phyloP scores from a whole-genome alignment of 169 alveolate species.

The Babesia ovis region DNA sequence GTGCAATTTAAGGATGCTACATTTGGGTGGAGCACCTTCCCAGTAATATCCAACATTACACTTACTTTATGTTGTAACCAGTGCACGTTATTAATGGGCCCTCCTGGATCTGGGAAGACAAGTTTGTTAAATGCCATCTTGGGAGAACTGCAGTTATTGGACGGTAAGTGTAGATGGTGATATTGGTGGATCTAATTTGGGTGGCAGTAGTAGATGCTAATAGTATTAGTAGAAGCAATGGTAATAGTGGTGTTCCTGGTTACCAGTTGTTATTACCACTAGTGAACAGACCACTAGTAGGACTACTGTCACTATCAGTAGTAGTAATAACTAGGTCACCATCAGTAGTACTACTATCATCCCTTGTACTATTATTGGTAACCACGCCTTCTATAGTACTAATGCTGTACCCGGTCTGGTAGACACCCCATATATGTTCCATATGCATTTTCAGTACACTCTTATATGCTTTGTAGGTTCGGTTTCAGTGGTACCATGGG shows the following conservation, averaged over 20 bases:
- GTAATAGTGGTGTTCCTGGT: too few species aligned
- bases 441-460: background rate
- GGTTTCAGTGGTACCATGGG: constrained; percentile 21
- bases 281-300: too few species aligned
- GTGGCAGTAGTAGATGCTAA: constrained; percentile 1
- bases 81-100: constrained; percentile 41
- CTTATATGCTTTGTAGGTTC: background rate
- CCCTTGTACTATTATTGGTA: background rate
- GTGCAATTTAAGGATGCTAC: constrained; percentile 43
- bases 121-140: constrained; percentile 24
- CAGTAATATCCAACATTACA: constrained; percentile 9
- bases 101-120: constrained; percentile 58
- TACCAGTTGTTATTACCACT: too few species aligned
- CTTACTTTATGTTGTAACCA: constrained; percentile 29
- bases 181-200: too few species aligned
- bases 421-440: too few species aligned
- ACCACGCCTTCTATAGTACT: background rate
- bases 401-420: too few species aligned
- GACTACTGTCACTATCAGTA: too few species aligned
- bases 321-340: background rate
- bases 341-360: background rate
- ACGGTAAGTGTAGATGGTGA: too few species aligned
- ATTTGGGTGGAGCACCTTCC: constrained; percentile 17
- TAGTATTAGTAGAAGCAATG: background rate
- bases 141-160: constrained; percentile 28